A percentile compares a stretch with the other conserved stretches of the same genome.
phyloP scores from a whole-genome alignment of 1,139 yeast genomes.

The Lodderomyces pseudojiufengensis region DNA sequence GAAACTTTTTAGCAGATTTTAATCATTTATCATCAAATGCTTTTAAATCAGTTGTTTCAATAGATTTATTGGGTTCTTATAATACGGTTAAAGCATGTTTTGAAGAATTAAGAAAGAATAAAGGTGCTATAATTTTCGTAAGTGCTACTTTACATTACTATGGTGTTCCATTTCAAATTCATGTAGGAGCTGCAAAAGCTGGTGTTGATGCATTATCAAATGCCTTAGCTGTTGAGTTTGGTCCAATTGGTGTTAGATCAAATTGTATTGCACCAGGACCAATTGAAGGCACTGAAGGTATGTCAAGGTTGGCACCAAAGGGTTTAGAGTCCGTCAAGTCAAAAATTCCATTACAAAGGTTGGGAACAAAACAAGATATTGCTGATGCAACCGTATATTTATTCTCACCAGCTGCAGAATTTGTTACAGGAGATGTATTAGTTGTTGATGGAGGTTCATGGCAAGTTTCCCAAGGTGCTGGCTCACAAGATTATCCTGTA shows the following conservation, averaged over 20 bases:
- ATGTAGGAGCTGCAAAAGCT: constrained; percentile 92
- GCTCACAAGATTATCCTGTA: constrained; percentile 32
- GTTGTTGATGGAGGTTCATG: constrained; percentile 88
- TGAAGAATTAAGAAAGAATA: constrained; percentile 57
- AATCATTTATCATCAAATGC: constrained; percentile 78
- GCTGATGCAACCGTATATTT: constrained; percentile 82
- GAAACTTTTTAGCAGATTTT: constrained; percentile 81
- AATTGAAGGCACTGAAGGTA: constrained; percentile 78
- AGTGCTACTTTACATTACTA: constrained; percentile 85
- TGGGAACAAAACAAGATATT: constrained; percentile 71
- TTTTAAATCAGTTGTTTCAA: constrained; percentile 77
- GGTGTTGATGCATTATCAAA: constrained; percentile 85
- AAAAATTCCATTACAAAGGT: constrained; percentile 66
- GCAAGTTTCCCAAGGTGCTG: constrained; percentile 49
- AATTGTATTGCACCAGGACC: constrained; percentile 90
- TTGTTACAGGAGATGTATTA: constrained; percentile 68
- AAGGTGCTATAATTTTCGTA: constrained; percentile 74
- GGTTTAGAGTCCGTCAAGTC: constrained; percentile 14
- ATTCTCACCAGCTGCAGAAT: constrained; percentile 73
- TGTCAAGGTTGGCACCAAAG: constrained; percentile 46
- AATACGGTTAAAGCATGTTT: constrained; percentile 82
- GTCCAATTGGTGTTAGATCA: constrained; percentile 77
- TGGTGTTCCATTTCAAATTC: constrained; percentile 82
- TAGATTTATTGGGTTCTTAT: constrained; percentile 81
- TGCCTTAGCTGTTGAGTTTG: constrained; percentile 82